phyloP scores from a whole-genome alignment of 1,284 basidiomycete species.

The Porodaedalea pini region DNA sequence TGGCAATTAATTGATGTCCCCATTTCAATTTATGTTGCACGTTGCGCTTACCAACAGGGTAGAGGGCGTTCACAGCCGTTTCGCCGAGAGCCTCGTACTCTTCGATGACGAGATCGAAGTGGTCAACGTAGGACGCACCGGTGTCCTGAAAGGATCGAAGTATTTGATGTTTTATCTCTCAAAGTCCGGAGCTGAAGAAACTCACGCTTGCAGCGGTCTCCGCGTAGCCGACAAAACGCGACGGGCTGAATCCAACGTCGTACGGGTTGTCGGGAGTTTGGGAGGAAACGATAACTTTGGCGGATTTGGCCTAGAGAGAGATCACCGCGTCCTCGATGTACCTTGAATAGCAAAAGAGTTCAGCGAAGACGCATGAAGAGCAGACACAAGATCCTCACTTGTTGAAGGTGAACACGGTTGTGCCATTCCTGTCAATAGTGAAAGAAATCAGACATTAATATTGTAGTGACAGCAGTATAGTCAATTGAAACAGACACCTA shows the following conservation, averaged over 20 bases:
- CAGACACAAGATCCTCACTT: neutral
- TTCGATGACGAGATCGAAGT: conserved; percentile 22
- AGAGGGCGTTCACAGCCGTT: conserved; percentile 23
- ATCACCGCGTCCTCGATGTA: conserved; percentile 22
- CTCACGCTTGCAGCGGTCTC: conserved; percentile 18
- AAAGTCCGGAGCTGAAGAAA: neutral
- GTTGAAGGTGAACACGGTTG: conserved; percentile 6
- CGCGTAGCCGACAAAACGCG: conserved; percentile 26
- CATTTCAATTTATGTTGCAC: neutral
- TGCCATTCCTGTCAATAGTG: neutral
- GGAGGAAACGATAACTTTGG: conserved; percentile 25
- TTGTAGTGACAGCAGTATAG: neutral
- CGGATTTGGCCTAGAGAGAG: conserved; percentile 24
- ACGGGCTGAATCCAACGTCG: conserved; percentile 17
- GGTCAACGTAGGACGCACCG: conserved; percentile 26
- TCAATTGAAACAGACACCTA: neutral
- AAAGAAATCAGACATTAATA: neutral
- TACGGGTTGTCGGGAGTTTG: conserved; percentile 28
- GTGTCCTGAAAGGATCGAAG: conserved; percentile 10
- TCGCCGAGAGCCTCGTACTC: conserved; percentile 24
- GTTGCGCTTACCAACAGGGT: conserved; percentile 21
- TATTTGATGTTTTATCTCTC: neutral
- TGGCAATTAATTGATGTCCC: conserved; percentile 14
- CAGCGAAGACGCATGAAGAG: neutral
- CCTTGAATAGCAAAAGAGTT: conserved; percentile 7